These are phyloP conservation scores for Immersiella caudata DNA, from an alignment of 495 filamentous ascomycete species.

Conservation along the genomic window DNA sequence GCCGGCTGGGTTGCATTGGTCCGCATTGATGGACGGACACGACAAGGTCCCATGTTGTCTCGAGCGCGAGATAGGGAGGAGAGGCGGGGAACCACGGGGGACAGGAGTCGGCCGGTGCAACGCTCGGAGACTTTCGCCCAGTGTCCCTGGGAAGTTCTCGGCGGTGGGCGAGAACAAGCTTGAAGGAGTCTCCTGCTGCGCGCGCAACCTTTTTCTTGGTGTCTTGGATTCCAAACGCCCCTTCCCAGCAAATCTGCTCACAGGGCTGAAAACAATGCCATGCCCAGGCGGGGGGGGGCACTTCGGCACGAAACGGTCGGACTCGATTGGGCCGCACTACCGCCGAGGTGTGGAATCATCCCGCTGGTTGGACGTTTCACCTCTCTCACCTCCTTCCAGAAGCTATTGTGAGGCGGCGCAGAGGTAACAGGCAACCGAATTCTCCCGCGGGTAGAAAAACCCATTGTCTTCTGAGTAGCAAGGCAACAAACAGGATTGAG, in stretches of 20 bases:
- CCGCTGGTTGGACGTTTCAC: constrained; percentile 1
- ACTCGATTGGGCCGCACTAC: constrained; percentile 3
- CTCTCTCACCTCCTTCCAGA: neutral
- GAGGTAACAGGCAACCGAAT: neutral
- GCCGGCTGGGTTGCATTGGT: constrained; percentile 7
- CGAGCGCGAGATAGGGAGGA: neutral
- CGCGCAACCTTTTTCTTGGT: neutral
- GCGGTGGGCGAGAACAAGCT: neutral
- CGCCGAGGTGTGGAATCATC: constrained; percentile 19
- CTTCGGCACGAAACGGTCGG: constrained; percentile 8
- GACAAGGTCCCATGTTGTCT: neutral
- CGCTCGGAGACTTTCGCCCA: neutral
- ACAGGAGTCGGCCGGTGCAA: neutral
- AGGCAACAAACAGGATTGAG: too few relatives aligned
- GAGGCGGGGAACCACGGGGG: neutral
- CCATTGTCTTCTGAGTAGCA: too few relatives aligned
- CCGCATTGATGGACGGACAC: neutral
- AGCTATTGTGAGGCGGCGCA: neutral
- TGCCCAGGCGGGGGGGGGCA: constrained; percentile 6
- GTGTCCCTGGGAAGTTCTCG: neutral
- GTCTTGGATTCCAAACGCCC: neutral
- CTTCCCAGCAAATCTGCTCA: constrained; percentile 1
- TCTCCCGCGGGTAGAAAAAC: too few relatives aligned
- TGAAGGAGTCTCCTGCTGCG: neutral
- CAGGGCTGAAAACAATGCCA: constrained; percentile 20